Percentiles rank a stretch among this genome's conserved stretches.
phyloP scores from a whole-genome alignment of 2,329 filamentous ascomycete species.

The Nigrospora oryzae region DNA sequence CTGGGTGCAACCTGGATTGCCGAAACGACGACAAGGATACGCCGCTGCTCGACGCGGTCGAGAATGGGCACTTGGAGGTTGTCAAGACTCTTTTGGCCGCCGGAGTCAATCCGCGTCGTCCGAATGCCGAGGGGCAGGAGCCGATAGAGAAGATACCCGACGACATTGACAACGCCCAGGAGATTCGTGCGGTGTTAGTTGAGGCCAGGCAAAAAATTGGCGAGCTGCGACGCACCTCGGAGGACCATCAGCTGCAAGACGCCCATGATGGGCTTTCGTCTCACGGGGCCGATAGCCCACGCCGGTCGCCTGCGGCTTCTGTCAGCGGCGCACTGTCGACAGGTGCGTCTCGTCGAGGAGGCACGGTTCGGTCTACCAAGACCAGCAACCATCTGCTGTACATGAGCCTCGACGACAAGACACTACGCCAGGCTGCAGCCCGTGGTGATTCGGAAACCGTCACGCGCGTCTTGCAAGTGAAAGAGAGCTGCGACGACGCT shows the following conservation, averaged over 20 bases:
- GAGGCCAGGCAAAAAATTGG: constrained; percentile 49
- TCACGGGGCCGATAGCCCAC: constrained; percentile 49
- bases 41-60: constrained; percentile 88
- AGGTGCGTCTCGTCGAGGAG: constrained; percentile 36
- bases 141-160: constrained; percentile 76
- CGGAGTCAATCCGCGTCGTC: constrained; percentile 83
- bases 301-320: constrained; percentile 42
- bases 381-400: constrained; percentile 57
- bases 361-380: constrained; percentile 52
- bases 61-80: constrained; percentile 87
- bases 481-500: constrained; percentile 60
- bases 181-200: constrained; percentile 63
- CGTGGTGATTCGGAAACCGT: constrained; percentile 55
- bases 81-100: constrained; percentile 76
- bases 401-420: constrained; percentile 55
- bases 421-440: constrained; percentile 50
- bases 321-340: constrained; percentile 17
- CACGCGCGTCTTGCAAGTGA: constrained; percentile 51
- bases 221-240: constrained; percentile 45
- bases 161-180: constrained; percentile 68
- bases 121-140: constrained; percentile 88
- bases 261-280: constrained; percentile 39
- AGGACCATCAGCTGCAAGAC: constrained; percentile 46
- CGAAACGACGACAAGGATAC: constrained; percentile 80
- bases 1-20: constrained; percentile 77